Conservation (phyloP, 257 asterid genomes). For the Parsonsia alboflavescens region DNA sequence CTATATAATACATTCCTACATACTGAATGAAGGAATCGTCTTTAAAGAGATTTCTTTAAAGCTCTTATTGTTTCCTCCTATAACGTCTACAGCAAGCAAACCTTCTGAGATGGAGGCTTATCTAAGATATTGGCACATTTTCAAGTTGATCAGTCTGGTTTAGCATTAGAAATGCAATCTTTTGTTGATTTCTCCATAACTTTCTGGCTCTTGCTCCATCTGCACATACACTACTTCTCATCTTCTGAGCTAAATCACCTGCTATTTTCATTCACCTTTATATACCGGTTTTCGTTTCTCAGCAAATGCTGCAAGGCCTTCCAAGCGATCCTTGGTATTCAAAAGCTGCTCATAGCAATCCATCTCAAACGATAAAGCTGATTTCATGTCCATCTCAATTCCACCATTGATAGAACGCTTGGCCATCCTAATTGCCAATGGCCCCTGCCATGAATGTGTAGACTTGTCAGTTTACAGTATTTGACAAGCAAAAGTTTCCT, state of each 20-base stretch:
- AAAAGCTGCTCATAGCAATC: conserved; percentile 62
- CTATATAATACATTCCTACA: too few species aligned
- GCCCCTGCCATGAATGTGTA: conserved; percentile 51
- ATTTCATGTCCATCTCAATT: conserved; percentile 41
- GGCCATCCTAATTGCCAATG: conserved; percentile 84
- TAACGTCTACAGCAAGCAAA: too few species aligned
- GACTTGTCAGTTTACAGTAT: neutral
- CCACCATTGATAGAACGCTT: conserved; percentile 82
- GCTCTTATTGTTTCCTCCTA: too few species aligned
- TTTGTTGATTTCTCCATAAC: neutral
- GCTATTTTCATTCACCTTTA: conserved; percentile 48
- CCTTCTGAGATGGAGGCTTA: too few species aligned
- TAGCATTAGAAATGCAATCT: neutral
- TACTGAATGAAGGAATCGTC: too few species aligned
- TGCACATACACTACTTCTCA: neutral
- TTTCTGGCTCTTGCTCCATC: neutral
- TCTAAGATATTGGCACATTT: too few species aligned
- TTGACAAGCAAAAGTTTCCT: neutral
- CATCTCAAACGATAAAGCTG: conserved; percentile 71
- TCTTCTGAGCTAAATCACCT: neutral
- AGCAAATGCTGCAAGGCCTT: conserved; percentile 87
- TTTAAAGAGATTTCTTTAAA: too few species aligned
- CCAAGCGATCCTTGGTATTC: conserved; percentile 79
- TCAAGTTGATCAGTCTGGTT: neutral
- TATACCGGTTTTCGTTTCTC: conserved; percentile 79